Conservation (phyloP, 106 monocot genomes). For the Phalaenopsis equestris region DNA sequence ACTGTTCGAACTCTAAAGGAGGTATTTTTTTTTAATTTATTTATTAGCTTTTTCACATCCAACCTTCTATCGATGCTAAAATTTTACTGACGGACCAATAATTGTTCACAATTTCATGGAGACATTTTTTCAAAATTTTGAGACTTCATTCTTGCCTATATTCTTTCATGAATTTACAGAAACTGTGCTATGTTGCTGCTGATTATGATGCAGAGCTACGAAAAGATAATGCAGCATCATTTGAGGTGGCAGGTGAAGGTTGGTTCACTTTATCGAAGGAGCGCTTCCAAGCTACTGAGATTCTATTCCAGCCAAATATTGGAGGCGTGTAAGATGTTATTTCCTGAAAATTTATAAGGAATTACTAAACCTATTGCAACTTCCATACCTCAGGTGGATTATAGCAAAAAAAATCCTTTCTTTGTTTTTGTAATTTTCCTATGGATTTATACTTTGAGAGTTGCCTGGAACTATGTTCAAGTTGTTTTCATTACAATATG, state of each 20-base stretch:
- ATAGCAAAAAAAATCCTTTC: not conserved
- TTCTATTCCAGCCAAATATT: slow-evolving; percentile 90
- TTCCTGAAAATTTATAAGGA: not conserved
- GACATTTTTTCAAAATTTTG: not conserved
- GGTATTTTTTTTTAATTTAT: slow-evolving; percentile 24
- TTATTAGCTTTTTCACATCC: not conserved
- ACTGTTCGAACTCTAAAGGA: slow-evolving; percentile 89
- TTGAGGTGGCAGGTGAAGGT: slow-evolving; percentile 83
- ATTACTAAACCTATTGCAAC: not conserved
- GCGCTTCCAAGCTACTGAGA: slow-evolving; percentile 70
- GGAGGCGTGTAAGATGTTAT: slow-evolving; percentile 58
- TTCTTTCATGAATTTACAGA: slow-evolving; percentile 32
- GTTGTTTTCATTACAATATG: not conserved
- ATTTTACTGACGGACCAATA: not conserved
- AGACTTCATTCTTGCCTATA: not conserved
- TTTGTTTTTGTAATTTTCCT: not conserved
- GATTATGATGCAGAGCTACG: slow-evolving; percentile 76
- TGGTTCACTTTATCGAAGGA: slow-evolving; percentile 80
- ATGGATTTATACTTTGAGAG: not conserved
- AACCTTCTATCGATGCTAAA: not conserved
- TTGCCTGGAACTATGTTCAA: not conserved
- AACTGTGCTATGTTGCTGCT: slow-evolving; percentile 82
- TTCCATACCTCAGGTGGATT: not conserved
- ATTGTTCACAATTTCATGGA: not conserved
- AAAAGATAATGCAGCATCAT: slow-evolving; percentile 68